These are phyloP conservation scores for Castanospermum australe DNA, from an alignment of 306 rosid genomes.

Conservation along the genomic window DNA sequence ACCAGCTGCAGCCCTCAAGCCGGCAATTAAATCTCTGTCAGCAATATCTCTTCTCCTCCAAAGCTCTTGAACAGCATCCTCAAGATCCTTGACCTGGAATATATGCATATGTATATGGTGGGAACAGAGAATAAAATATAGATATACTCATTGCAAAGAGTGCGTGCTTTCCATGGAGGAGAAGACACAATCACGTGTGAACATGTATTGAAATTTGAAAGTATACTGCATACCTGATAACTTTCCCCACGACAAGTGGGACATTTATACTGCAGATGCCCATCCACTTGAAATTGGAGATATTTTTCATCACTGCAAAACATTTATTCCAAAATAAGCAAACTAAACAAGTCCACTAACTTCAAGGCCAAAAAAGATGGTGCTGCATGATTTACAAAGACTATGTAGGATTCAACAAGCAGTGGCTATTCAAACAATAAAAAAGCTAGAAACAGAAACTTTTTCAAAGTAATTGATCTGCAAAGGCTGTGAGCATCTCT, in stretches of 20 bases:
- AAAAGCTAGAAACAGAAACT: neutral
- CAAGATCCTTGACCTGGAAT: conserved; percentile 77
- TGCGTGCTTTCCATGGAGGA: neutral
- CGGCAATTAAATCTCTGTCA: conserved; percentile 70
- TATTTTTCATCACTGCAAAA: conserved; percentile 89
- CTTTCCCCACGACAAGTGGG: conserved; percentile 98
- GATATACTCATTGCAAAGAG: neutral
- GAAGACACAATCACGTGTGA: too few species aligned
- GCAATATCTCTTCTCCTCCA: conserved; percentile 89
- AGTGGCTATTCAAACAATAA: neutral
- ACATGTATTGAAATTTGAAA: too few species aligned
- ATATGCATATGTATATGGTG: neutral
- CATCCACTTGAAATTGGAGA: conserved; percentile 88
- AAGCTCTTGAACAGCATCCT: conserved; percentile 95
- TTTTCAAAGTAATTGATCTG: neutral
- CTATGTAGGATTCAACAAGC: neutral
- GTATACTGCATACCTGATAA: conserved; percentile 65
- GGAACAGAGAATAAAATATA: conserved; percentile 10
- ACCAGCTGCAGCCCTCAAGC: conserved; percentile 95
- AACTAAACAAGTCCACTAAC: conserved; percentile 3
- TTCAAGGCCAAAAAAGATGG: neutral
- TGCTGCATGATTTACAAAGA: neutral
- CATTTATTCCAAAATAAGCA: conserved; percentile 26
- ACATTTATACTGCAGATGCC: conserved; percentile 90
- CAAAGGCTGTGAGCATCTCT: neutral